Base-by-base conservation (phyloP, 495 filamentous ascomycete genomes). In the Zalerion maritima region DNA sequence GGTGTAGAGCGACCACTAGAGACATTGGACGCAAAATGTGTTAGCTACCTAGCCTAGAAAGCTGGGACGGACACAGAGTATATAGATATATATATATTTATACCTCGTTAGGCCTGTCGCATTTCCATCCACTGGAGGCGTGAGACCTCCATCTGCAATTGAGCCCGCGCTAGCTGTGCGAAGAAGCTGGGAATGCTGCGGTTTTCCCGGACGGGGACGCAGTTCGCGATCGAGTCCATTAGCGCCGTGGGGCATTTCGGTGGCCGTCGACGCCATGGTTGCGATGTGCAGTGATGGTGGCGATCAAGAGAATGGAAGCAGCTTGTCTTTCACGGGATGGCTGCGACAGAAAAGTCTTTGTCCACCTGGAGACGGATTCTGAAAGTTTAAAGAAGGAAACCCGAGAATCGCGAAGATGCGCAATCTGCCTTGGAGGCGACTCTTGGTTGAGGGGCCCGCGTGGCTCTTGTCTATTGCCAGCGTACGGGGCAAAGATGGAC, bases 1-100 rank as follows among this genome's bases (percentile, higher is more conserved):
- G 87, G 87, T 18, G 89, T 94, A n/a, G 82, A 82, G 28, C 69
- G 71, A 38, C 84, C 85, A 56, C 86, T 94, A 37, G 18, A 13
- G 22, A 22, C 20, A 29, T 24, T 22, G 6, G 19, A 6, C 18
- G 16, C 4, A n/a, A 8, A 11, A 15, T 17, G 31, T 4, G 28
- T 10, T 18, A 29, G 14, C 24, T 24, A 39, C 40, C 40, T 42
- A 4, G 9, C 21, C 17, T 14, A 23, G 21, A 29, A 5, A 14
- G 28, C 18, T 7, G 32, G 18, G 16, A 4, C 24, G 9, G 14
- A 15, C 8, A 33, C 26, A n/a, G 5, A 5, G n/a, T 16, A 22
- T 10, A n/a, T 14, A 10, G 12, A 20, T 14, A 26, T 27, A 28
- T 5, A 17, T 11, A 10, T 6, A 14, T 6, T 5, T 1, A 29